Conservation (phyloP, 2,329 filamentous ascomycete genomes). For the Colletotrichum sp. region DNA sequence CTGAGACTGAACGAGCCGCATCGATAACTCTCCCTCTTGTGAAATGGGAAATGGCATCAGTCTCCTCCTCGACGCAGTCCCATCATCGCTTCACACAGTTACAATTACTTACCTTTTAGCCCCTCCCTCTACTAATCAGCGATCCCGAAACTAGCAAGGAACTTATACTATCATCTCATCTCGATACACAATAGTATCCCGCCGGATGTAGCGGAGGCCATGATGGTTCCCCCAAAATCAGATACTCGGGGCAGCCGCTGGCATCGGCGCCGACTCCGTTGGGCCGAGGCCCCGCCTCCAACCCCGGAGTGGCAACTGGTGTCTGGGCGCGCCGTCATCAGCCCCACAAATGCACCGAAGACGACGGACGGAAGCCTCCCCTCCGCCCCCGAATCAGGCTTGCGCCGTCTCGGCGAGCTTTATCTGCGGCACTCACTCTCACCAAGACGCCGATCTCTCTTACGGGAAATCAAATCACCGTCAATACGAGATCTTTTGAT, state of each 20-base stretch:
- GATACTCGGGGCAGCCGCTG: background rate
- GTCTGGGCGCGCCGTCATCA: background rate
- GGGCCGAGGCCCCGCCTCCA: background rate
- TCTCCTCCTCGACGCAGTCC: background rate
- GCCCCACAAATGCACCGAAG: background rate
- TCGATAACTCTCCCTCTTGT: background rate
- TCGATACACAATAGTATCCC: background rate
- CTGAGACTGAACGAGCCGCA: background rate
- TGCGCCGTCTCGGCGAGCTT: background rate
- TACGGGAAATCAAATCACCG: background rate
- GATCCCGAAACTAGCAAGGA: background rate
- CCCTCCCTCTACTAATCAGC: background rate
- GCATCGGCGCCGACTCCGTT: background rate
- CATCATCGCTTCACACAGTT: background rate
- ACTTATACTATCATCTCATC: background rate
- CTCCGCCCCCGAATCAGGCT: background rate
- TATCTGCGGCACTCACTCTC: background rate
- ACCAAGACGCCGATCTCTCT: background rate
- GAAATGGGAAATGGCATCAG: background rate
- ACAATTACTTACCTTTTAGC: background rate
- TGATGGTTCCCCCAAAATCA: background rate
- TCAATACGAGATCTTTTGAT: background rate
- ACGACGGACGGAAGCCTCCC: background rate
- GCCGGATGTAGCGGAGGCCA: background rate
- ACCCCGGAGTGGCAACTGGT: background rate